Percentiles rank a stretch among this genome's conserved stretches.
phyloP scores from a whole-genome alignment of 352 stramenopile species.

The Globisporangium uncinulatum region DNA sequence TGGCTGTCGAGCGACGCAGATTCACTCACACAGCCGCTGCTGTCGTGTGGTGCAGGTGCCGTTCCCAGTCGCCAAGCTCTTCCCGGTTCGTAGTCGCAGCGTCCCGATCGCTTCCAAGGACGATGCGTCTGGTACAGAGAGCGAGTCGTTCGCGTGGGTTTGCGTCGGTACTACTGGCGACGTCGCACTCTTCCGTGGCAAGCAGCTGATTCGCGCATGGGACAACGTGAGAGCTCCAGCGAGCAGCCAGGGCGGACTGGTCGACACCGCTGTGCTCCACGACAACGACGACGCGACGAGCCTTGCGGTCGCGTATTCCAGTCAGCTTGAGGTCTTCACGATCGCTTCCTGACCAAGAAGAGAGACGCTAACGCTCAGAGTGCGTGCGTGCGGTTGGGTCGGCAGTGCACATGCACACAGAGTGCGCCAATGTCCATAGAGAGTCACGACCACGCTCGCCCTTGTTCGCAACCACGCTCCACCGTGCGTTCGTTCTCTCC shows the following conservation, averaged over 20 bases:
- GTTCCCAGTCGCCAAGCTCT: constrained; percentile 37
- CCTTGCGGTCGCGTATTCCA: constrained; percentile 22
- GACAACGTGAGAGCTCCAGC: not conserved
- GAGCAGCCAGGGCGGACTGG: constrained; percentile 11
- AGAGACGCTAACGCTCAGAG: not conserved
- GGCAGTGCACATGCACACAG: not conserved
- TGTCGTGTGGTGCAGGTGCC: constrained; percentile 13
- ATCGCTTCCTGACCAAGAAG: constrained; percentile 6
- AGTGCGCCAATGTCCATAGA: not conserved
- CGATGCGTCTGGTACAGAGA: not conserved
- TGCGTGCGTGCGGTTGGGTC: no score
- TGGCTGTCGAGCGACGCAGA: not conserved
- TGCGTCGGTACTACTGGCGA: constrained; percentile 33
- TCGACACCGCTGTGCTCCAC: constrained; percentile 23
- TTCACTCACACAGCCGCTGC: not conserved
- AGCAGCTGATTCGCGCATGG: constrained; percentile 26
- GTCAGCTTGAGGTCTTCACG: constrained; percentile 23
- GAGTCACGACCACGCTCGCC: not conserved
- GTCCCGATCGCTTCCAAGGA: no score
- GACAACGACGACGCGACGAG: not conserved
- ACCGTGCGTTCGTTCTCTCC: not conserved
- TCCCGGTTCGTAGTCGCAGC: constrained; percentile 4
- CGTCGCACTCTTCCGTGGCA: constrained; percentile 30
- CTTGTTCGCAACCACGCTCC: not conserved
- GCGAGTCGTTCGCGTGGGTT: constrained; percentile 22